These are phyloP conservation scores for Quercus phellos DNA, from an alignment of 331 rosid species.

Conservation along the genomic window DNA sequence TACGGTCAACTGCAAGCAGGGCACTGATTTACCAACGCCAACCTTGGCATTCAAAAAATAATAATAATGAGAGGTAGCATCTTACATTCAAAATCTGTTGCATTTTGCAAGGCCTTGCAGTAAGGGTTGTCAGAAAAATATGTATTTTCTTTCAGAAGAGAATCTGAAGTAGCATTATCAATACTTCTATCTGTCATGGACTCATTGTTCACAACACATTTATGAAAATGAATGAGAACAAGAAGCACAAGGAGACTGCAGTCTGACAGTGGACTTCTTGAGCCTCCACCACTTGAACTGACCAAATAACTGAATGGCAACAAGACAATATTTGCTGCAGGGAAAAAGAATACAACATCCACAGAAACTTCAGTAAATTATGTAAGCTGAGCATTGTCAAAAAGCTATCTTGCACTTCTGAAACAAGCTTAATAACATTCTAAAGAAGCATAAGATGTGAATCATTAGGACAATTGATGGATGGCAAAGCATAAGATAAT, in stretches of 20 bases:
- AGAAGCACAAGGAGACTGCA: slow-evolving; percentile 87
- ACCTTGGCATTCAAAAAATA: slow-evolving; percentile 21
- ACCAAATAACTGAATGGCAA: slow-evolving; percentile 78
- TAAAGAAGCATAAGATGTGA: neutral
- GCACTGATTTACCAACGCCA: slow-evolving; percentile 14
- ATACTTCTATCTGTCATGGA: slow-evolving; percentile 28
- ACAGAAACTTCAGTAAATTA: slow-evolving; percentile 16
- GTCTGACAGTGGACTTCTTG: slow-evolving; percentile 73
- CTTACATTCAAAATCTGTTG: slow-evolving; percentile 88
- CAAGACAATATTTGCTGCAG: slow-evolving; percentile 86
- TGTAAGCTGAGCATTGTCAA: slow-evolving; percentile 14
- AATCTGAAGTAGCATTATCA: slow-evolving; percentile 47
- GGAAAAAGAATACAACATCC: slow-evolving; percentile 21
- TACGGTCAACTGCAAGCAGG: slow-evolving; percentile 78
- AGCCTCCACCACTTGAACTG: slow-evolving; percentile 68
- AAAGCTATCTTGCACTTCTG: slow-evolving; percentile 10
- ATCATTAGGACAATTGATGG: neutral
- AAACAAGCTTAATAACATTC: neutral
- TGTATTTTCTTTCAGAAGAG: slow-evolving; percentile 47
- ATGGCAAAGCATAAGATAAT: neutral
- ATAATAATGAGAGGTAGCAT: slow-evolving; percentile 18
- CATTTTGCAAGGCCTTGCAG: slow-evolving; percentile 78
- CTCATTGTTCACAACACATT: slow-evolving; percentile 52
- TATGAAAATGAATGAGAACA: slow-evolving; percentile 84
- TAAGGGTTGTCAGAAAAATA: slow-evolving; percentile 77